Evolutionary conservation across 768 basidiomycete genomes (phyloP).

Genomic region (Pleurotus pulmonarius): DNA sequence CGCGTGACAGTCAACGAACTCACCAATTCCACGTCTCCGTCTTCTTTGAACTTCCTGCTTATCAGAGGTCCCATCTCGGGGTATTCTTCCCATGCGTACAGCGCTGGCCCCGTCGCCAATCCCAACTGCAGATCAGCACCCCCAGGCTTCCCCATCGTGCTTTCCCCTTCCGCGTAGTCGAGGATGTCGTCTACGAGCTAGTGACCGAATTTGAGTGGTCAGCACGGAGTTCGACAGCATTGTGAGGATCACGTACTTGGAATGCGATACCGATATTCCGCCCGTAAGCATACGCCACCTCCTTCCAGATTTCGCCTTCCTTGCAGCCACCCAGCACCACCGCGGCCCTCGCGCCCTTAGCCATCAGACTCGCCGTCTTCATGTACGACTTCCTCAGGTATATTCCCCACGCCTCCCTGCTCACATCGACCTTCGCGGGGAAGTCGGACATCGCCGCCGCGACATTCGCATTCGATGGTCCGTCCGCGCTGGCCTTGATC

Average conservation of each 20-base stretch:
- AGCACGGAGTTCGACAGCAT: neutral
- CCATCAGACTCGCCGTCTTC: slow-evolving; percentile 89
- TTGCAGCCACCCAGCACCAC: slow-evolving; percentile 82
- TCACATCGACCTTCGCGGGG: slow-evolving; percentile 9
- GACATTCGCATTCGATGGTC: slow-evolving; percentile 10
- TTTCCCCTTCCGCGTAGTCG: slow-evolving; percentile 81
- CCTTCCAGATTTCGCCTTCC: slow-evolving; percentile 81
- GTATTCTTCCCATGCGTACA: slow-evolving; percentile 94
- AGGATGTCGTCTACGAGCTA: slow-evolving; percentile 95
- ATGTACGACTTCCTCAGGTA: slow-evolving; percentile 73
- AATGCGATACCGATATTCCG: slow-evolving; percentile 73
- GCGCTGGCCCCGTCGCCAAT: slow-evolving; percentile 87
- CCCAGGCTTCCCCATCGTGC: slow-evolving; percentile 85
- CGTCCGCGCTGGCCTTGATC: slow-evolving; percentile 15
- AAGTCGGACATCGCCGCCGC: neutral
- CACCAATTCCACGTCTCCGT: slow-evolving; percentile 81
- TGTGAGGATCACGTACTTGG: slow-evolving; percentile 26
- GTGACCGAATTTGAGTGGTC: neutral
- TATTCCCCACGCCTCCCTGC: slow-evolving; percentile 56
- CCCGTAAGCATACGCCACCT: slow-evolving; percentile 88
- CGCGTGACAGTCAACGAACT: slow-evolving; percentile 15
- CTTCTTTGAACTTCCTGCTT: slow-evolving; percentile 66
- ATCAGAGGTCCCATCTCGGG: slow-evolving; percentile 85
- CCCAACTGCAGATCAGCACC: slow-evolving; percentile 83
- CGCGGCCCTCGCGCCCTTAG: slow-evolving; percentile 79